Conservation (phyloP, 148 eudicot genomes). For the Rheum nobile region DNA sequence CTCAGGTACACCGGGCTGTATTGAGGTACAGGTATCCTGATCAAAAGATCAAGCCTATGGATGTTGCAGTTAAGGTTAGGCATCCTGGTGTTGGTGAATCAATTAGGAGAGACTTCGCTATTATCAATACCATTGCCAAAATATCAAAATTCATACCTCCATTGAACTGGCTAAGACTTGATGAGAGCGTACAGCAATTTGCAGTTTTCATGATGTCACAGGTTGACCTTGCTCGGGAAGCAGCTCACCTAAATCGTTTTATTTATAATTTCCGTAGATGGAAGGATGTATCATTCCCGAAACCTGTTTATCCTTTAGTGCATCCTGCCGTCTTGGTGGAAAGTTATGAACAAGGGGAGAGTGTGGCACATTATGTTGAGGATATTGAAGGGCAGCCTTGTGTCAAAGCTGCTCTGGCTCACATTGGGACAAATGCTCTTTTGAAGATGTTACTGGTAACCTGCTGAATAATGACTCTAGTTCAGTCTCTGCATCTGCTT, state of each 20-base stretch:
- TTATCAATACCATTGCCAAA: constrained; percentile 25
- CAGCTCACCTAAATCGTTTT: constrained; percentile 34
- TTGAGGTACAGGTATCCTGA: constrained; percentile 18
- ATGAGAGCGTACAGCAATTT: constrained; percentile 38
- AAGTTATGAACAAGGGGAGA: constrained; percentile 33
- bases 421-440: constrained; percentile 33
- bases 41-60: constrained; percentile 26
- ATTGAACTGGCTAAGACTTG: constrained; percentile 27
- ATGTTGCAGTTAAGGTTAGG: constrained; percentile 38
- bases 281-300: constrained; percentile 38
- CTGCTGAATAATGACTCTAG: background rate
- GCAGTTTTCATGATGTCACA: constrained; percentile 38
- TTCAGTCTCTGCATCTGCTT: background rate
- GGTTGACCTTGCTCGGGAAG: constrained; percentile 43
- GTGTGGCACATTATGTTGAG: constrained; percentile 35
- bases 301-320: constrained; percentile 34
- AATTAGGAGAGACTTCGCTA: constrained; percentile 35
- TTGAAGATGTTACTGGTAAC: constrained; percentile 36
- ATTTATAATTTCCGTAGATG: constrained; percentile 32
- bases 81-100: constrained; percentile 38
- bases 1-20: constrained; percentile 32
- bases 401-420: constrained; percentile 32
- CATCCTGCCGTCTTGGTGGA: constrained; percentile 39
- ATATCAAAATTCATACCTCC: constrained; percentile 27
- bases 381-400: constrained; percentile 23